Percentiles rank a stretch among this genome's conserved stretches.
Conservation (phyloP, 805 yeast species). For the Hagleromyces aurorensis region DNA sequence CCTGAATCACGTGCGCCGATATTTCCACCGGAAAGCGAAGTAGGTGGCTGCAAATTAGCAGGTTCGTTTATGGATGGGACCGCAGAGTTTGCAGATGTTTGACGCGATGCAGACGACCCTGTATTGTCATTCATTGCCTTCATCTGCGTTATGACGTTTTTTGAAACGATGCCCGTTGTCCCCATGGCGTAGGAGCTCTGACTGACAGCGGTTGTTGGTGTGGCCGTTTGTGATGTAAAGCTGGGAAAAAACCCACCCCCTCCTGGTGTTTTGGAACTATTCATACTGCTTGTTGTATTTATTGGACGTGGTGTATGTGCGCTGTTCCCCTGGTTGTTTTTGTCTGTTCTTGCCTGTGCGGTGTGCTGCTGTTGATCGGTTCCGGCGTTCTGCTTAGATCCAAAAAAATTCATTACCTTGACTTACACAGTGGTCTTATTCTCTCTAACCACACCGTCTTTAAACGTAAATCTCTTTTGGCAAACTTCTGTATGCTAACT, state of each 20-base stretch:
- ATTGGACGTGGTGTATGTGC: slow-evolving; percentile 8
- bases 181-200: slow-evolving; percentile 60
- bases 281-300: slow-evolving; percentile 4
- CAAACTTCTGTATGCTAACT: too few species aligned
- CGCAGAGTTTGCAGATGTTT: slow-evolving; percentile 4
- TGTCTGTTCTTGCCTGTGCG: too few species aligned
- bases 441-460: too few species aligned
- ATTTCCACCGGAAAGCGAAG: too few species aligned
- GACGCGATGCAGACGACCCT: too few species aligned
- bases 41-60: too few species aligned
- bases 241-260: slow-evolving; percentile 27
- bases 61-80: slow-evolving; percentile 36
- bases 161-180: slow-evolving; percentile 44
- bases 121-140: slow-evolving; percentile 16
- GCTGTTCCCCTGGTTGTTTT: too few species aligned
- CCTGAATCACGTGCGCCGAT: too few species aligned
- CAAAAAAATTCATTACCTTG: slow-evolving; percentile 26
- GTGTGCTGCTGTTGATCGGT: slow-evolving; percentile 2
- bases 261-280: too few species aligned
- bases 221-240: slow-evolving; percentile 38
- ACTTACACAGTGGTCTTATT: too few species aligned
- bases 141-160: slow-evolving; percentile 31
- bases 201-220: slow-evolving; percentile 65
- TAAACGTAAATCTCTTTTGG: too few species aligned
- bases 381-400: slow-evolving; percentile 12